A percentile compares a stretch with the other conserved stretches of the same genome.
Evolutionary conservation across 371 early-diverging fungal genomes (phyloP).

Genomic region (Mucor ambiguus): DNA sequence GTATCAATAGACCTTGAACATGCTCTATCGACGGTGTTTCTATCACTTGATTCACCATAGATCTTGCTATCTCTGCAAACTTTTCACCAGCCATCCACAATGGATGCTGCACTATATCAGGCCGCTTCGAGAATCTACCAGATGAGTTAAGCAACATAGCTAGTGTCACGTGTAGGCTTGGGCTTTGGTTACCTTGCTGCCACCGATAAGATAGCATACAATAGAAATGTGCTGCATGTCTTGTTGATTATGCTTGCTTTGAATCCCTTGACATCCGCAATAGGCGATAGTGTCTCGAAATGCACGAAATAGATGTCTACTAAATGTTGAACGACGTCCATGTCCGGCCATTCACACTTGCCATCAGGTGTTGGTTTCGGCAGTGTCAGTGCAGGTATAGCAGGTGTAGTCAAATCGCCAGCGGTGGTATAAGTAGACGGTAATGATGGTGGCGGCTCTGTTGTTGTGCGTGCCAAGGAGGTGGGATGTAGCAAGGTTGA

Average conservation of each 20-base stretch:
- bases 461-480: neutral
- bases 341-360: neutral
- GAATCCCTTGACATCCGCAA: conserved; percentile 7
- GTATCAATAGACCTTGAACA: conserved; percentile 44
- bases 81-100: conserved; percentile 27
- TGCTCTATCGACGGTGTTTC: conserved; percentile 46
- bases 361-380: neutral
- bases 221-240: conserved; percentile 15
- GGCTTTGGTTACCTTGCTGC: conserved; percentile 22
- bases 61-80: conserved; percentile 24
- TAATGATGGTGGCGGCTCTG: neutral
- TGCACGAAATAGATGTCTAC: conserved; percentile 14
- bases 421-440: neutral
- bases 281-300: conserved; percentile 14
- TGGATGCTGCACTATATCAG: conserved; percentile 13
- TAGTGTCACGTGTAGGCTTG: too few relatives aligned
- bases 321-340: conserved; percentile 11
- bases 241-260: conserved; percentile 11
- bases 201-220: conserved; percentile 15
- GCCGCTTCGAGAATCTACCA: conserved; percentile 26
- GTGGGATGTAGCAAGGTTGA: neutral
- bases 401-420: neutral
- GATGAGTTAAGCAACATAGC: too few relatives aligned
- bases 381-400: neutral
- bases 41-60: conserved; percentile 17